These are phyloP conservation scores for Candolleomyces eurysporus DNA, from an alignment of 768 basidiomycete species.

Conservation along the genomic window DNA sequence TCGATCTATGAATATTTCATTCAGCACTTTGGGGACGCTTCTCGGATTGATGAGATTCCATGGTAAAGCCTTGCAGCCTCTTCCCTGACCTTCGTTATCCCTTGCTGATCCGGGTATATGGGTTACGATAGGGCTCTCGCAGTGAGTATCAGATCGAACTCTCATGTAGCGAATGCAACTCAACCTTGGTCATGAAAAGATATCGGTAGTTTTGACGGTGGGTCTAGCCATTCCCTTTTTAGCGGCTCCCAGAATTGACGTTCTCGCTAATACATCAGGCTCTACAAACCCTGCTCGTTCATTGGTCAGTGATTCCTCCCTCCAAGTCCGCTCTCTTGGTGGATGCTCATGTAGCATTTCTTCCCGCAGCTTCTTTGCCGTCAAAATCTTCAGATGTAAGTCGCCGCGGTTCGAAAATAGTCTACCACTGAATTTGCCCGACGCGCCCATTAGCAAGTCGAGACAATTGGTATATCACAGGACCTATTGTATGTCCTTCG, in stretches of 20 bases:
- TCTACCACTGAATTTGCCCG: slow-evolving; percentile 5
- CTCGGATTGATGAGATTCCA: slow-evolving; percentile 41
- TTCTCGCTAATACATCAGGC: slow-evolving; percentile 25
- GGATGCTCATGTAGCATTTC: not conserved
- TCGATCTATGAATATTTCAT: slow-evolving; percentile 47
- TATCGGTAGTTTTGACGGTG: slow-evolving; percentile 34
- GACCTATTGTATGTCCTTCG: slow-evolving; percentile 11
- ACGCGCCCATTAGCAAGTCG: slow-evolving; percentile 35
- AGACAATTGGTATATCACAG: slow-evolving; percentile 30
- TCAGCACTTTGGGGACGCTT: slow-evolving; percentile 35
- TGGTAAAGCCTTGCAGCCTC: slow-evolving; percentile 28
- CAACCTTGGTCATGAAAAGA: slow-evolving; percentile 21
- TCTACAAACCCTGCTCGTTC: slow-evolving; percentile 47
- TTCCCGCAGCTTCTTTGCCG: slow-evolving; percentile 15
- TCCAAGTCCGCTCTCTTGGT: slow-evolving; percentile 26
- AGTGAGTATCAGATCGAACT: slow-evolving; percentile 21
- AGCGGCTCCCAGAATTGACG: not conserved
- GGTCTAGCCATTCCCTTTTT: not conserved
- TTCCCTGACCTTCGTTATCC: not conserved
- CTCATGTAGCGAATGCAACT: not conserved
- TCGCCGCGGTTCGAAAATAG: not conserved
- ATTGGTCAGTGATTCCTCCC: slow-evolving; percentile 36
- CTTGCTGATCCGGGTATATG: no score
- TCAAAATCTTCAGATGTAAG: slow-evolving; percentile 14
- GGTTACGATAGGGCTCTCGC: slow-evolving; percentile 31